phyloP scores from a whole-genome alignment of 495 filamentous ascomycete species.

The Beverwykella pulmonaria region DNA sequence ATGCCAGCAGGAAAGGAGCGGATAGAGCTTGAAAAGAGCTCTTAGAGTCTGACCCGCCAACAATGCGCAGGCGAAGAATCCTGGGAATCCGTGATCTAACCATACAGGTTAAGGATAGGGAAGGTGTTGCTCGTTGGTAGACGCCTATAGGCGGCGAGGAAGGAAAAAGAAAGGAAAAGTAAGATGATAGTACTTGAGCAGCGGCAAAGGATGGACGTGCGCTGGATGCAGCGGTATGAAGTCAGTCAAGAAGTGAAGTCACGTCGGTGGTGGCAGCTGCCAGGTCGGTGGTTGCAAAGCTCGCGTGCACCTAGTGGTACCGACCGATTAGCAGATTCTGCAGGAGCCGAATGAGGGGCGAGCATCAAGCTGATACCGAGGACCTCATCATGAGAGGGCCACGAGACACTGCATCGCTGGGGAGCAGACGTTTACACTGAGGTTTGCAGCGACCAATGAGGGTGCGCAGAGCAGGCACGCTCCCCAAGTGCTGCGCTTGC shows the following conservation, averaged over 20 bases:
- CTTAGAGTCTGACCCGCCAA: constrained; percentile 9
- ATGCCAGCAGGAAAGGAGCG: constrained; percentile 19
- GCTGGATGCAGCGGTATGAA: constrained; percentile 8
- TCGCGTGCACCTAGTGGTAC: constrained; percentile 27
- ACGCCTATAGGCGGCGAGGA: constrained; percentile 30
- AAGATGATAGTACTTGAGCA: constrained; percentile 18
- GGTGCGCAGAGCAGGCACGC: constrained; percentile 18
- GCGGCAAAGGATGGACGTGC: constrained; percentile 16
- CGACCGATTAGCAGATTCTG: constrained; percentile 18
- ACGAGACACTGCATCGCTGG: constrained; percentile 32
- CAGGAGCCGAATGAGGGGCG: constrained; percentile 27
- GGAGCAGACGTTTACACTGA: constrained; percentile 11
- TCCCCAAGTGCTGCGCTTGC: not conserved
- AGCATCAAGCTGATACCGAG: constrained; percentile 3
- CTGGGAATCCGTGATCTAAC: constrained; percentile 15
- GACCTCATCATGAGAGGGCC: constrained; percentile 22
- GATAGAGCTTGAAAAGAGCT: constrained; percentile 14
- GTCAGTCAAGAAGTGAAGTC: constrained; percentile 27
- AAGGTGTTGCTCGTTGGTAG: constrained; percentile 19
- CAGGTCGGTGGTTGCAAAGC: constrained; percentile 3
- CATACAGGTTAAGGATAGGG: constrained; percentile 20
- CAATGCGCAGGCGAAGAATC: constrained; percentile 23
- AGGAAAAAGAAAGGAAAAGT: constrained; percentile 19
- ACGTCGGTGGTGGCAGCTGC: constrained; percentile 13
- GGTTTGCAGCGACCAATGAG: constrained; percentile 10